phyloP scores from a whole-genome alignment of 176 grass and related monocot species.

The Lolium perenne region DNA sequence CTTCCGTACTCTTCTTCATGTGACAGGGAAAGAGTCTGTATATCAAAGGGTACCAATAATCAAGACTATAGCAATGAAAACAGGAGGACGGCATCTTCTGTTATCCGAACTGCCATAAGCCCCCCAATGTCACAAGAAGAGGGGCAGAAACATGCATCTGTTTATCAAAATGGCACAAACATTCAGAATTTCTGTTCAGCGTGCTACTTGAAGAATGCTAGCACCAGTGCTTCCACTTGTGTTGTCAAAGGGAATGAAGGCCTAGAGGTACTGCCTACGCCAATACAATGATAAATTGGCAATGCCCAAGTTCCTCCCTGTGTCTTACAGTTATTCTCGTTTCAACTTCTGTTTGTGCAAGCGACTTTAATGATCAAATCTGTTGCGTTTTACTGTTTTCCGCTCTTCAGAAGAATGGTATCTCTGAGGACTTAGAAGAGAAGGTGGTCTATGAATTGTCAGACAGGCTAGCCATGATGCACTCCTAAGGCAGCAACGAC shows the following conservation, averaged over 20 bases:
- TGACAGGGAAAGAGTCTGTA: conserved; percentile 79
- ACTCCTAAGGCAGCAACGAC: conserved; percentile 18
- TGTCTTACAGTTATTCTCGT: not conserved
- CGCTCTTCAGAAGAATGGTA: conserved; percentile 48
- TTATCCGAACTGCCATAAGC: conserved; percentile 58
- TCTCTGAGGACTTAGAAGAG: conserved; percentile 51
- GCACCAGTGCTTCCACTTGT: conserved; percentile 65
- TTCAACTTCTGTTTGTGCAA: not conserved
- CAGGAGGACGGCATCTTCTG: conserved; percentile 53
- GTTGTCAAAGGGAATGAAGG: conserved; percentile 37
- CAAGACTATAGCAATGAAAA: conserved; percentile 50
- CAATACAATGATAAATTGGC: not conserved
- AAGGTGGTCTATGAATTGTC: conserved; percentile 51
- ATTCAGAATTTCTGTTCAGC: conserved; percentile 13
- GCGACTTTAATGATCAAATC: not conserved
- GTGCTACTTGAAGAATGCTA: conserved; percentile 57
- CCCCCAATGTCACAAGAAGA: conserved; percentile 52
- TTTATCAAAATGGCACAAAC: conserved; percentile 30
- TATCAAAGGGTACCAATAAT: conserved; percentile 38
- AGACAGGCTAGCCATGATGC: conserved; percentile 39
- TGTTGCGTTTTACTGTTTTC: conserved; percentile 10
- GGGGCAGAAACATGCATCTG: conserved; percentile 3
- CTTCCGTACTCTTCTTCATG: conserved; percentile 34
- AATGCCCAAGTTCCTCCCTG: not conserved
- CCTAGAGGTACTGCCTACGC: conserved; percentile 51